A percentile compares a stretch with the other conserved stretches of the same genome.
Conservation (phyloP, 192 early-diverging fungal species). For the Coemansia sp. region DNA sequence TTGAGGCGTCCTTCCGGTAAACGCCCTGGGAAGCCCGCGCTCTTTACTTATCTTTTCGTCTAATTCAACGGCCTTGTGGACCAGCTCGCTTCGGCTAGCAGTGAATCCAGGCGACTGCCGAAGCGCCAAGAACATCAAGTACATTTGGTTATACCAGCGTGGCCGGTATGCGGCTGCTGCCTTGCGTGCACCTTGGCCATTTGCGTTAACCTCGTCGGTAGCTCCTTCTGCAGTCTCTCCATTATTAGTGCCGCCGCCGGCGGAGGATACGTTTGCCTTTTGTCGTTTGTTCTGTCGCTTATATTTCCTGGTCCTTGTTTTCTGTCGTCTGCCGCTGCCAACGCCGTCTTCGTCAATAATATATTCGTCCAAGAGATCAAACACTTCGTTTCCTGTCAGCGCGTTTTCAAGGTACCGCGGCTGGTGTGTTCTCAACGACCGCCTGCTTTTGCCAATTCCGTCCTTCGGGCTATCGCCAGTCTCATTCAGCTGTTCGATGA, state of each 20-base stretch:
- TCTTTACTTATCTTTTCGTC: constrained; percentile 75
- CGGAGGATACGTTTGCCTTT: constrained; percentile 5
- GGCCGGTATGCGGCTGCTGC: constrained; percentile 44
- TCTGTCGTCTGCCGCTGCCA: constrained; percentile 9
- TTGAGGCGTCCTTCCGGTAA: constrained; percentile 84
- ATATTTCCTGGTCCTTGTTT: constrained; percentile 8
- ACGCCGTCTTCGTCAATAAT: constrained; percentile 22
- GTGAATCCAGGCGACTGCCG: constrained; percentile 66
- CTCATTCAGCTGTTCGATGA: neutral
- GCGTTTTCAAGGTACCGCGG: constrained; percentile 39
- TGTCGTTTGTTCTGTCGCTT: constrained; percentile 17
- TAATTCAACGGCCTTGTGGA: constrained; percentile 70
- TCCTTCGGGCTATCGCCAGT: neutral
- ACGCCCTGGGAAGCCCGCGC: constrained; percentile 72
- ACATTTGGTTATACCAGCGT: constrained; percentile 90
- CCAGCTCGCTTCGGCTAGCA: constrained; percentile 70
- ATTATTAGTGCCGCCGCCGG: neutral
- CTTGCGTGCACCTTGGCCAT: neutral
- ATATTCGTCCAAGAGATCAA: constrained; percentile 44
- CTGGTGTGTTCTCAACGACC: constrained; percentile 33
- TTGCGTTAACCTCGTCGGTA: neutral
- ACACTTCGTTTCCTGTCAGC: constrained; percentile 47
- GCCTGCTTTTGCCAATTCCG: constrained; percentile 14
- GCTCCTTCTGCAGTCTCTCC: neutral
- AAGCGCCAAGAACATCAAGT: constrained; percentile 79